A percentile compares a stretch with the other conserved stretches of the same genome.
phyloP scores from a whole-genome alignment of 495 filamentous ascomycete genomes.

The Penicillium cosmopolitanum region DNA sequence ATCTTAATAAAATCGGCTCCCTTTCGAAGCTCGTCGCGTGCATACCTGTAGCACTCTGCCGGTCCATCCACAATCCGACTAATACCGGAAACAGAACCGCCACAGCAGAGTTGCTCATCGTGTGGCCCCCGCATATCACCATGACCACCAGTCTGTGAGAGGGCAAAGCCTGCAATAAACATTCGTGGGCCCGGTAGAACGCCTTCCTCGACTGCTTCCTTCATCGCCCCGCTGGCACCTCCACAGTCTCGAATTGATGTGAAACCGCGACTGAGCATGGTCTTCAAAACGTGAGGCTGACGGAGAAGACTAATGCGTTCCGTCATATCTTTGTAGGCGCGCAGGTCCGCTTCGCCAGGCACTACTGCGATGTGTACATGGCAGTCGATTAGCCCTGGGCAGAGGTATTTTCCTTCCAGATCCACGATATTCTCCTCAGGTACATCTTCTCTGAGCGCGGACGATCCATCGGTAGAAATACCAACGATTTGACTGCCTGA shows the following conservation, averaged over 20 bases:
- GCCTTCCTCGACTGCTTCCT: conserved; percentile 51
- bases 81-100: conserved; percentile 30
- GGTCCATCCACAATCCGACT: conserved; percentile 53
- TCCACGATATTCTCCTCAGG: conserved; percentile 33
- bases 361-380: conserved; percentile 58
- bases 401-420: conserved; percentile 49
- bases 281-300: conserved; percentile 25
- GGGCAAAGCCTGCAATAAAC: conserved; percentile 46
- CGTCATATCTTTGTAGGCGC: conserved; percentile 27
- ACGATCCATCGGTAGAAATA: conserved; percentile 13
- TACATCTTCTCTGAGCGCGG: conserved; percentile 1
- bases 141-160: conserved; percentile 58
- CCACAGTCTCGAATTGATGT: conserved; percentile 57
- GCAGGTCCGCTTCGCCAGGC: conserved; percentile 40
- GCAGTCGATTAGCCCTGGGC: conserved; percentile 61
- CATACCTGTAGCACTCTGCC: conserved; percentile 49
- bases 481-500: conserved; percentile 28
- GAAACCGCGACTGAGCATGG: conserved; percentile 57
- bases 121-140: conserved; percentile 46
- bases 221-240: conserved; percentile 51
- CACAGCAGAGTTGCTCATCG: conserved; percentile 44
- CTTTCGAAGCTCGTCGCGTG: conserved; percentile 52
- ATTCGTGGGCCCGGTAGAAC: conserved; percentile 50
- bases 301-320: conserved; percentile 21
- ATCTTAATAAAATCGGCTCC: conserved; percentile 63